phyloP scores from a whole-genome alignment of 1,284 basidiomycete species.

The Lentinula novae-zelandiae region DNA sequence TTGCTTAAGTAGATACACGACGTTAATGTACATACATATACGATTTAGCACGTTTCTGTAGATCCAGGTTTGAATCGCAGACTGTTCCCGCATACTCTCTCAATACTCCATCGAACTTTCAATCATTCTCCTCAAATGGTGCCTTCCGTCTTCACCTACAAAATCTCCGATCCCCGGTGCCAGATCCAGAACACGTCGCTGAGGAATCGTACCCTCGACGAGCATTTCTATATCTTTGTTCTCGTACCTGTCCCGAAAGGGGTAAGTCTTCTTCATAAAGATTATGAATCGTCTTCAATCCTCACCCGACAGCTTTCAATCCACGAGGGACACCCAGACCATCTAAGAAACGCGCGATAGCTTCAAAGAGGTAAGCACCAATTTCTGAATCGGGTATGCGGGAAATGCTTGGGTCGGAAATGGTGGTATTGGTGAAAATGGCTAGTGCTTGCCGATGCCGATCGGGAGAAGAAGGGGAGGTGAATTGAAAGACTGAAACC shows the following conservation, averaged over 20 bases:
- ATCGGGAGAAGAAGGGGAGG: constrained; percentile 85
- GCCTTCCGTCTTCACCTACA: constrained; percentile 73
- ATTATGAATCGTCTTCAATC: background rate
- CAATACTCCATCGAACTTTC: constrained; percentile 74
- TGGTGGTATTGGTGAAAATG: constrained; percentile 71
- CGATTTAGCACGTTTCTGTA: background rate
- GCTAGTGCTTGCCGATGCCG: constrained; percentile 88
- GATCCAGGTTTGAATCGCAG: too few relatives aligned
- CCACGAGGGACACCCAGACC: constrained; percentile 86
- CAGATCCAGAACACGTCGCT: constrained; percentile 83
- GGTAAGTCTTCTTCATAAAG: background rate
- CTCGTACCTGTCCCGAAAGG: constrained; percentile 44
- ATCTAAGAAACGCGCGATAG: constrained; percentile 90
- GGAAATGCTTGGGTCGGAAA: constrained; percentile 65
- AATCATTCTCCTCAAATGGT: constrained; percentile 76
- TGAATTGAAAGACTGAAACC: constrained; percentile 82
- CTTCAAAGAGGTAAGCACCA: constrained; percentile 81
- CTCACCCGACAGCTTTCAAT: constrained; percentile 74
- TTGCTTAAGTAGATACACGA: background rate
- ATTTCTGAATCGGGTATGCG: constrained; percentile 81
- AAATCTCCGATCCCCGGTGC: constrained; percentile 84
- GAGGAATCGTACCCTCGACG: constrained; percentile 86
- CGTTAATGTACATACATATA: background rate
- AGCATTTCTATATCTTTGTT: constrained; percentile 61
- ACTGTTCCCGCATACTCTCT: background rate